These are phyloP conservation scores for Syncephalastrum sp. DNA, from an alignment of 371 early-diverging fungal genomes.

Conservation along the genomic window DNA sequence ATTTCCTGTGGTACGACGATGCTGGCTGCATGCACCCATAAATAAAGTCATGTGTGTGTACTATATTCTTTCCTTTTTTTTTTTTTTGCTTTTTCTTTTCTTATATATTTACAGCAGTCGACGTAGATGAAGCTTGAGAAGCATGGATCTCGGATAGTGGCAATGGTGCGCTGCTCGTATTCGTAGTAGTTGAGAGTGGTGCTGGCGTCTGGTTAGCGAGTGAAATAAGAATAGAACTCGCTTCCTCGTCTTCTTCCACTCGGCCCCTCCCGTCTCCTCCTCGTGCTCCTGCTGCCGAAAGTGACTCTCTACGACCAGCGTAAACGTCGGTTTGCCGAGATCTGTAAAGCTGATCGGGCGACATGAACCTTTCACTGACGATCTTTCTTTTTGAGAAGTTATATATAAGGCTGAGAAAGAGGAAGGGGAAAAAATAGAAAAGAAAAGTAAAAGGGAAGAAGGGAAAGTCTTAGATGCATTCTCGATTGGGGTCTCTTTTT, in stretches of 20 bases:
- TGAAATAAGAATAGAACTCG: conserved; percentile 40
- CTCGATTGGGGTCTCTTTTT: too few species aligned
- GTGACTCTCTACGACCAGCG: too few species aligned
- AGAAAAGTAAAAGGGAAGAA: conserved; percentile 6
- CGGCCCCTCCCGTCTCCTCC: background rate
- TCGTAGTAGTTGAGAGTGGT: too few species aligned
- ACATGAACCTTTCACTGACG: too few species aligned
- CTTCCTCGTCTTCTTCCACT: conserved; percentile 34
- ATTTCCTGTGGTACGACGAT: conserved; percentile 14
- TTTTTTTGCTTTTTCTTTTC: background rate
- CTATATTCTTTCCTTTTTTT: conserved; percentile 3
- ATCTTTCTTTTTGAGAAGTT: background rate
- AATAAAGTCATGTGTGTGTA: too few species aligned
- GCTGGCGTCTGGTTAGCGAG: conserved; percentile 22
- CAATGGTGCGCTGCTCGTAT: too few species aligned
- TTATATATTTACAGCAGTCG: conserved; percentile 4
- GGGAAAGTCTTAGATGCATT: background rate
- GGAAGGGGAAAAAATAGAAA: background rate
- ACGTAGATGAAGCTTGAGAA: too few species aligned
- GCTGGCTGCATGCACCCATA: too few species aligned
- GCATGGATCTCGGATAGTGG: too few species aligned
- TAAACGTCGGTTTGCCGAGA: too few species aligned
- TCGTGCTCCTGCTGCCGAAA: too few species aligned
- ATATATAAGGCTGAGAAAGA: background rate
- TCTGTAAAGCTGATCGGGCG: too few species aligned